Evolutionary conservation across 768 basidiomycete genomes (phyloP).

Genomic region (Mycena polygramma): DNA sequence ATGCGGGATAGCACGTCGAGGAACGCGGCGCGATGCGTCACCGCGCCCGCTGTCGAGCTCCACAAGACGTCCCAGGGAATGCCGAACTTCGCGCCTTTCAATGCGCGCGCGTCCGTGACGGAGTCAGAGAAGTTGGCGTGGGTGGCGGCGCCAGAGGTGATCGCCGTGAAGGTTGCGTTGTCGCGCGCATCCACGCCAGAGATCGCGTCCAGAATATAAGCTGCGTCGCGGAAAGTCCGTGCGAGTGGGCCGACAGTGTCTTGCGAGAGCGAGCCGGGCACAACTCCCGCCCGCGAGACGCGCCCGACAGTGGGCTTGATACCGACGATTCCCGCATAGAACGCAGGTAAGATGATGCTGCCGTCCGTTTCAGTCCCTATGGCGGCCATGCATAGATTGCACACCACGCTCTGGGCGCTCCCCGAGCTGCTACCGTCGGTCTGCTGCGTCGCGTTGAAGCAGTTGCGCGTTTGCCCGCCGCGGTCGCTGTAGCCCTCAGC

Average conservation of each 20-base stretch:
- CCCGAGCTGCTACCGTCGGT: conserved; percentile 21
- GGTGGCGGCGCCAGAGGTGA: conserved; percentile 13
- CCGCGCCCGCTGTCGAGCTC: conserved; percentile 17
- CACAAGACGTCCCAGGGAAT: conserved; percentile 25
- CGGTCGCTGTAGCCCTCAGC: conserved; percentile 24
- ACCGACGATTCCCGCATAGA: conserved; percentile 65
- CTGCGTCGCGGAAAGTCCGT: conserved; percentile 14
- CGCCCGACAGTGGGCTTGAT: conserved; percentile 73
- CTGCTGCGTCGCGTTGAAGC: conserved; percentile 25
- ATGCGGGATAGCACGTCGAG: background rate
- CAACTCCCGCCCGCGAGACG: conserved; percentile 69
- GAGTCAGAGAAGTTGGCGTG: conserved; percentile 14
- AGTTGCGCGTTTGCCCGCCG: conserved; percentile 25
- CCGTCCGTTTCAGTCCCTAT: conserved; percentile 27
- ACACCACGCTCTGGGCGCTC: conserved; percentile 22
- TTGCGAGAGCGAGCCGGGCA: conserved; percentile 69
- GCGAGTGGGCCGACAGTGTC: conserved; percentile 62
- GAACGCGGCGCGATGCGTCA: conserved; percentile 18
- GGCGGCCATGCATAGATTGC: conserved; percentile 22
- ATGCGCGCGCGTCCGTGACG: background rate
- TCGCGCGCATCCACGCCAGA: conserved; percentile 18
- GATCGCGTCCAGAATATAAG: conserved; percentile 25
- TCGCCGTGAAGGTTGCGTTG: conserved; percentile 17
- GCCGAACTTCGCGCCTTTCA: conserved; percentile 8
- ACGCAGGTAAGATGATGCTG: conserved; percentile 22